Evolutionary conservation across 768 basidiomycete genomes (phyloP), one percentile per base, ranked within the genome.

Genomic region (Pleurotus ostreatus): DNA sequence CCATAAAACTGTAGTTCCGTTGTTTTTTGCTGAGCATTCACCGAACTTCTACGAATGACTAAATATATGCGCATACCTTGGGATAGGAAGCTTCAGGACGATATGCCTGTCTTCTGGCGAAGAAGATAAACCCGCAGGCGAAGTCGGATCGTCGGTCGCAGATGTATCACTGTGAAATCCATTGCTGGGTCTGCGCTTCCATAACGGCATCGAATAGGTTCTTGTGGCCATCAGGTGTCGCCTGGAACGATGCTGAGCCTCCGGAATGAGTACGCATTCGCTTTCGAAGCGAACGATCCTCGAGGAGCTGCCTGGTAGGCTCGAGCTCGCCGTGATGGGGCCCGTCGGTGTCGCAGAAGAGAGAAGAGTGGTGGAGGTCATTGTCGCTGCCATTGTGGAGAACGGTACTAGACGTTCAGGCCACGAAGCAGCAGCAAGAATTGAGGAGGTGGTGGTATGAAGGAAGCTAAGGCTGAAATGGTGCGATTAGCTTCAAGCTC

Each of bases 211-310:
- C 0, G 85, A 77, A 60, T 85, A 87, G 3, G 85, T 84, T 63
- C 81, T 89, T 23, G 83, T 83, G 61, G 84, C 65, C 46, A 88
- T 70, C 44, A 77, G 72, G 22, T 83, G 76, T 23, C 77, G 69
- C 53, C 75, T 80, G 3, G 74, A 70, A 49, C 71, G 70, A 13
- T 67, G 65, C 1, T 63, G 62, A 13, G 63, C 66, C 51, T 86
- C 81, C n/a, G 89, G 89, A 55, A 92, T 91, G 62, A 92, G 78
- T 3, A 88, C 73, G 57, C 89, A 91, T 63, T 86, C 79, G 53
- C 75, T 73, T 73, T 91, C 82, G 70, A 92, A 92, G 55, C 89
- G 79, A 3, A 91, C 89, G 20, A 74, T 61, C 49, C 74, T 71
- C 57, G 37, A 25, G 18, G 38, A 18, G 16, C 34, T 53, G 11